Conservation (phyloP, 2,329 filamentous ascomycete species). For the Penicillium sp. region DNA sequence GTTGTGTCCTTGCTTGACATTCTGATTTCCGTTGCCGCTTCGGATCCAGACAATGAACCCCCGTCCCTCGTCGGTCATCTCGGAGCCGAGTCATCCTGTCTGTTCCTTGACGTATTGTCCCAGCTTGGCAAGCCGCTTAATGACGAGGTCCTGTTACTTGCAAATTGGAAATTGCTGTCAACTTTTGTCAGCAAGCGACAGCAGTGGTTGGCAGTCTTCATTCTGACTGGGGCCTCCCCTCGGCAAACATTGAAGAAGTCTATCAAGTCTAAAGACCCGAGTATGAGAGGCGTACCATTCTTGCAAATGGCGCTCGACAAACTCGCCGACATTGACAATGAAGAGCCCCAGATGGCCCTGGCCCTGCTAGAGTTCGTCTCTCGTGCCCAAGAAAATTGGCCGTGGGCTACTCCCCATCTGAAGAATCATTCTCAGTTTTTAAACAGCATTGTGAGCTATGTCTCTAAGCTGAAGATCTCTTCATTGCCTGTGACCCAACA, state of each 20-base stretch:
- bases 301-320: slow-evolving; percentile 68
- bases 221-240: slow-evolving; percentile 82
- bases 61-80: slow-evolving; percentile 92
- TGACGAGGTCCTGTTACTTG: slow-evolving; percentile 58
- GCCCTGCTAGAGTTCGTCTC: slow-evolving; percentile 82
- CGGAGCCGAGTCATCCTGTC: slow-evolving; percentile 73
- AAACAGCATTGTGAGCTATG: slow-evolving; percentile 63
- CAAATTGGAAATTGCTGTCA: slow-evolving; percentile 80
- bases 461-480: slow-evolving; percentile 55
- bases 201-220: slow-evolving; percentile 91
- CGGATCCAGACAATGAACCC: slow-evolving; percentile 62
- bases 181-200: slow-evolving; percentile 83
- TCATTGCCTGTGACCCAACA: slow-evolving; percentile 44
- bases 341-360: slow-evolving; percentile 62
- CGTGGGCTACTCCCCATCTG: slow-evolving; percentile 81
- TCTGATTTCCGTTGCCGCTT: slow-evolving; percentile 65
- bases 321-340: slow-evolving; percentile 59
- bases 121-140: slow-evolving; percentile 70
- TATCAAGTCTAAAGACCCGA: slow-evolving; percentile 47
- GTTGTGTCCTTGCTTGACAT: slow-evolving; percentile 66
- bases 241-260: slow-evolving; percentile 60
- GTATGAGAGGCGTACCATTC: slow-evolving; percentile 57
- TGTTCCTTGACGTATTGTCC: slow-evolving; percentile 74
- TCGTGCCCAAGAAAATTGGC: slow-evolving; percentile 88
- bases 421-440: slow-evolving; percentile 70